Conservation (phyloP, 129 eudicot genomes). For the Helianthus tuberosus region DNA sequence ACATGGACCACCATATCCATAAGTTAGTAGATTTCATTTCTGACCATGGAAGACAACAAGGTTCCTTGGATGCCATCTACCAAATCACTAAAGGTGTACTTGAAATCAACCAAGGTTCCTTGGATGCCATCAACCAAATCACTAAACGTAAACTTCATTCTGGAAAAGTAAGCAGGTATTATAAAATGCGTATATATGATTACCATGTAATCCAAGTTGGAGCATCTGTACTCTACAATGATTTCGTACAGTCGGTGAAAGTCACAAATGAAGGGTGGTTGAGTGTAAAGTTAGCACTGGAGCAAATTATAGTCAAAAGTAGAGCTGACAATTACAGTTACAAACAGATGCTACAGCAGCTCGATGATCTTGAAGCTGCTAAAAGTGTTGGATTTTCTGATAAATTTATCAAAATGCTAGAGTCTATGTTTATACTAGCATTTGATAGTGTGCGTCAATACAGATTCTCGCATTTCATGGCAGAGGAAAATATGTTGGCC, state of each 20-base stretch:
- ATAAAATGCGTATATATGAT: too few relatives aligned
- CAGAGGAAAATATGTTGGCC: too few relatives aligned
- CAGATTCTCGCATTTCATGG: too few relatives aligned
- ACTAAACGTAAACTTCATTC: too few relatives aligned
- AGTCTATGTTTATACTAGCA: too few relatives aligned
- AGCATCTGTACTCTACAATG: constrained; percentile 3
- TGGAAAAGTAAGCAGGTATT: too few relatives aligned
- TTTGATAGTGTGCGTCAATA: too few relatives aligned
- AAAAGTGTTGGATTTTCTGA: constrained; percentile 5
- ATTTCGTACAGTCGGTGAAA: constrained; percentile 12
- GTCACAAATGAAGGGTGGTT: neutral
- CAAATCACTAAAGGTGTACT: neutral
- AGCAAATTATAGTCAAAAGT: neutral
- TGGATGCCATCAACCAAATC: too few relatives aligned
- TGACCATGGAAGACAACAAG: neutral
- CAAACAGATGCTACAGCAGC: constrained; percentile 8
- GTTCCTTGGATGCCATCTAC: neutral
- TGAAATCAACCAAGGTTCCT: too few relatives aligned
- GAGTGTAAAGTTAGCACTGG: neutral
- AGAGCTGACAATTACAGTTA: neutral
- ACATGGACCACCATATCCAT: too few relatives aligned
- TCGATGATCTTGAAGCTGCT: constrained; percentile 14
- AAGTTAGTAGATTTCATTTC: neutral
- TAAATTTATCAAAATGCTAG: neutral
- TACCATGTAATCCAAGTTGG: constrained; percentile 14